Base-by-base conservation (phyloP, 352 stramenopile species). In the Globisporangium abappressorium region DNA sequence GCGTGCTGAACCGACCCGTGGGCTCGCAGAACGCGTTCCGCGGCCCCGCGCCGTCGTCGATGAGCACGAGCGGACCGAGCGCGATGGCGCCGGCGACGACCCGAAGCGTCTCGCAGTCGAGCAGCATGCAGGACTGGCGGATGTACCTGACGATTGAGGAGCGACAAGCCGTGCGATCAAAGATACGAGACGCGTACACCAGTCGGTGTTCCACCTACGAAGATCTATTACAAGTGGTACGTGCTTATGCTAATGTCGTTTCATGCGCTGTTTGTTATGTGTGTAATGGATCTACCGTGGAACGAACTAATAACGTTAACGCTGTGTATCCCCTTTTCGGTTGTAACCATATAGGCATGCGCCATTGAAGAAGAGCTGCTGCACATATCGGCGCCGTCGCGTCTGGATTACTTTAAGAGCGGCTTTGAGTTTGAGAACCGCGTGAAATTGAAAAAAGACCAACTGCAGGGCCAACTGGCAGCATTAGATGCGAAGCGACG, bases 91-190 rank as follows among this genome's bases (percentile, higher is more conserved):
- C 36, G 66, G 74, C 56, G 69, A 79, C 38, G 68, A 86, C 83
- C 20, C 74, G 81, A 38, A 91, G 82, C 55, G 71, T 89, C 7
- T 89, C 80, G 30, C 78, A 90, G 75, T 85, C 79, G 3, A 57
- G 65, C 33, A 85, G 73, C 26, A 93, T 93, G 85, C 84, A 92
- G 72, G 87, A 96, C 71, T 96, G 89, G 89, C 79, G 89, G 54
- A 94, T 92, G 87, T 95, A 93, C 65, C 69, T 96, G 64, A 96
- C 87, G n/a, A 94, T 96, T 69, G 89, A 96, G 72, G 89, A 96
- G 72, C 87, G 89, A 47, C 87, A 94, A 74, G 85, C 87, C 49
- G 85, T 96, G 64, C 87, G 89, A 41, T 92, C 85, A 57, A 94
- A 94, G 80, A 95, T 96, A 56, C 81, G 82, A 5, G 86, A 95